Evolutionary conservation across 1,284 basidiomycete species (phyloP).

Genomic region (Cystobasidiaceae sp.): DNA sequence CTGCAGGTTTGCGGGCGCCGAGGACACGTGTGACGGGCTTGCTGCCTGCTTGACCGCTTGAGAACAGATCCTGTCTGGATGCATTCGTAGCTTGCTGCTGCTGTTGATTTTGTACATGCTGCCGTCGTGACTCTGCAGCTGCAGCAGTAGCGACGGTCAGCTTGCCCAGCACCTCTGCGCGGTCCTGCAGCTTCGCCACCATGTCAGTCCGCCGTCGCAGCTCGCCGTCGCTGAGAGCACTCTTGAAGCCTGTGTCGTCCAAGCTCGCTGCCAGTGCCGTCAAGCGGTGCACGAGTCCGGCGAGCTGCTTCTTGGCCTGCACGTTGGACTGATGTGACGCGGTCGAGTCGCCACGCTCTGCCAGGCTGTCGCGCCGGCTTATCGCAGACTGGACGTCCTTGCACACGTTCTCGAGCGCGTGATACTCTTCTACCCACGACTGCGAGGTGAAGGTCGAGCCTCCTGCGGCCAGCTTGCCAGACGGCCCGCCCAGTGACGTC

Average conservation of each 20-base stretch:
- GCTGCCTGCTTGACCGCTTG: background rate
- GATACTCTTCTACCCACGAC: conserved; percentile 79
- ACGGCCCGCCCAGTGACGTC: conserved; percentile 1
- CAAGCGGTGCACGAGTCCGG: conserved; percentile 64
- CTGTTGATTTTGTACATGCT: background rate
- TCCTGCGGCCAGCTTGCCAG: background rate
- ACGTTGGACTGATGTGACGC: conserved; percentile 74
- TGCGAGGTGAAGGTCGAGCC: conserved; percentile 57
- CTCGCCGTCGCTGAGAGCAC: conserved; percentile 40
- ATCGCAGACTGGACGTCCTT: conserved; percentile 75
- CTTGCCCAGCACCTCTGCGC: conserved; percentile 72
- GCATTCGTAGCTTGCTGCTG: background rate
- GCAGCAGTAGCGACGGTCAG: conserved; percentile 58
- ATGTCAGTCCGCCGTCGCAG: conserved; percentile 73
- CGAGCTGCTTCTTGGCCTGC: conserved; percentile 74
- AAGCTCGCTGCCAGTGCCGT: conserved; percentile 33
- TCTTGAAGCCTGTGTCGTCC: conserved; percentile 27
- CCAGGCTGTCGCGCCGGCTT: conserved; percentile 76
- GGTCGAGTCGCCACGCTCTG: conserved; percentile 64
- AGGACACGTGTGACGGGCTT: conserved; percentile 50
- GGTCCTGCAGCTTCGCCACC: conserved; percentile 73
- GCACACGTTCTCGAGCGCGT: conserved; percentile 65
- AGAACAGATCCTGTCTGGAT: conserved; percentile 1
- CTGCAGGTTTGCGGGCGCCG: conserved; percentile 52
- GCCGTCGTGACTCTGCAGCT: conserved; percentile 25